Evolutionary conservation across 2,329 filamentous ascomycete genomes (phyloP).

Genomic region (Orbilia oligospora): DNA sequence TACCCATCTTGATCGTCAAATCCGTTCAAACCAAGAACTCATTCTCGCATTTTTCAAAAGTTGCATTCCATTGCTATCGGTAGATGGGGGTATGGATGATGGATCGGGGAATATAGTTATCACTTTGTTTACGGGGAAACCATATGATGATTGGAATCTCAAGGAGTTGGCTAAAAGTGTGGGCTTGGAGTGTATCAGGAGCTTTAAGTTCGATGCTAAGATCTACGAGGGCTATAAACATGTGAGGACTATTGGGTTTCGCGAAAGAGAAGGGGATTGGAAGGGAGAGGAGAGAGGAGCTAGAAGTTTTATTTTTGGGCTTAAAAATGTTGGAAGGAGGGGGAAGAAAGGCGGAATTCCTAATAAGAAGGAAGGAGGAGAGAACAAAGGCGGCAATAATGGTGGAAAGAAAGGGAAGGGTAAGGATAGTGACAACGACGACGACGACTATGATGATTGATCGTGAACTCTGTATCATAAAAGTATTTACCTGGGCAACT

Average conservation of each 20-base stretch:
- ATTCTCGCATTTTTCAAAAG: conserved; percentile 41
- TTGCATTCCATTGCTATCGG: conserved; percentile 37
- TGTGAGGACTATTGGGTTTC: conserved; percentile 58
- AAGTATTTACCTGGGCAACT: too few relatives aligned
- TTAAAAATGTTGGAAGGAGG: conserved; percentile 38
- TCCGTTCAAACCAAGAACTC: conserved; percentile 82
- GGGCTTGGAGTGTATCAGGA: conserved; percentile 78
- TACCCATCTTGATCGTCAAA: conserved; percentile 94
- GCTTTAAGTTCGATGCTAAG: conserved; percentile 77
- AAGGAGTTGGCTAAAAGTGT: conserved; percentile 78
- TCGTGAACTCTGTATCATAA: not conserved
- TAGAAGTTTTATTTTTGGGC: conserved; percentile 63
- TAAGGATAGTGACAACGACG: conserved; percentile 18
- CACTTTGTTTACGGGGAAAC: conserved; percentile 91
- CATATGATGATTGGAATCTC: conserved; percentile 96
- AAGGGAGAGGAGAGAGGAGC: conserved; percentile 63
- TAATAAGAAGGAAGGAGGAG: conserved; percentile 11
- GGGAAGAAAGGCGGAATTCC: not conserved
- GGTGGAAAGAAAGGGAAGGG: conserved; percentile 23
- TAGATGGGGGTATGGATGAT: conserved; percentile 64
- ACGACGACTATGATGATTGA: conserved; percentile 10
- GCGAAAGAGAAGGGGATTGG: conserved; percentile 63
- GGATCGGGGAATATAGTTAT: conserved; percentile 71
- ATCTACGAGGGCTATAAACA: conserved; percentile 82
- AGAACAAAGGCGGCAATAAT: conserved; percentile 6